Percentiles rank a stretch among this genome's conserved stretches.
These are phyloP conservation scores for Leishmania amazonensis DNA, from an alignment of 208 protist species.

Conservation along the genomic window DNA sequence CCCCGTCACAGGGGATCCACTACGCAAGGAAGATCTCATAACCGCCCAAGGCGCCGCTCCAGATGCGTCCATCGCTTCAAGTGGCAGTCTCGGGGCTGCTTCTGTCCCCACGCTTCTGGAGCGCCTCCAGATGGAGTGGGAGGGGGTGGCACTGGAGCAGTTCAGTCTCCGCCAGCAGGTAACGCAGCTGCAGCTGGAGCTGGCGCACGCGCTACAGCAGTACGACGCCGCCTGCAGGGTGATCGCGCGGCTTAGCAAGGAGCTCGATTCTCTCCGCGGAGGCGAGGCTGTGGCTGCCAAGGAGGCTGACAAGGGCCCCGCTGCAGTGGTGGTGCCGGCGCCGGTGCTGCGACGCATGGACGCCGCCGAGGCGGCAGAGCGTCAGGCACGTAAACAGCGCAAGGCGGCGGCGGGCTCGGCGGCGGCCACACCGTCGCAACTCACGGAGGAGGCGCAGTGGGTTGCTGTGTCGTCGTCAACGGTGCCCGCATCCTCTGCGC, in stretches of 20 bases:
- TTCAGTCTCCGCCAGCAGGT: constrained; percentile 96
- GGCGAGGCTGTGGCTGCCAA: constrained; percentile 6
- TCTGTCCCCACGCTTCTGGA: constrained; percentile 94
- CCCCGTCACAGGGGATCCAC: constrained; percentile 92
- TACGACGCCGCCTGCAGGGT: constrained; percentile 99
- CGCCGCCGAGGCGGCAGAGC: constrained; percentile 33
- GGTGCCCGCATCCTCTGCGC: neutral
- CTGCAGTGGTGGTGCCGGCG: constrained; percentile 37
- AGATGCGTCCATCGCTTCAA: constrained; percentile 17
- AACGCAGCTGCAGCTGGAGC: constrained; percentile 92
- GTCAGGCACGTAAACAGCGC: constrained; percentile 44
- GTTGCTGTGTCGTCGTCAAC: constrained; percentile 2
- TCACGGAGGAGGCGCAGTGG: constrained; percentile 19
- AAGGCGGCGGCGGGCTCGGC: constrained; percentile 14
- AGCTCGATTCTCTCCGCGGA: constrained; percentile 45
- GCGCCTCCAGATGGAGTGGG: constrained; percentile 98
- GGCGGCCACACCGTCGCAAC: neutral
- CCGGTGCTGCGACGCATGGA: constrained; percentile 39
- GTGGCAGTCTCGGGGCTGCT: constrained; percentile 39
- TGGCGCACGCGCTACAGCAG: constrained; percentile 98
- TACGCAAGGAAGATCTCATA: constrained; percentile 92
- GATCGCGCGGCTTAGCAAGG: constrained; percentile 95
- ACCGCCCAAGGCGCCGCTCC: constrained; percentile 42
- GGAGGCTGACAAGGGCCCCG: constrained; percentile 6
- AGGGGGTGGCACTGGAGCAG: constrained; percentile 98